phyloP scores from a whole-genome alignment of 192 early-diverging fungal genomes.

The Spinellus fusiger region DNA sequence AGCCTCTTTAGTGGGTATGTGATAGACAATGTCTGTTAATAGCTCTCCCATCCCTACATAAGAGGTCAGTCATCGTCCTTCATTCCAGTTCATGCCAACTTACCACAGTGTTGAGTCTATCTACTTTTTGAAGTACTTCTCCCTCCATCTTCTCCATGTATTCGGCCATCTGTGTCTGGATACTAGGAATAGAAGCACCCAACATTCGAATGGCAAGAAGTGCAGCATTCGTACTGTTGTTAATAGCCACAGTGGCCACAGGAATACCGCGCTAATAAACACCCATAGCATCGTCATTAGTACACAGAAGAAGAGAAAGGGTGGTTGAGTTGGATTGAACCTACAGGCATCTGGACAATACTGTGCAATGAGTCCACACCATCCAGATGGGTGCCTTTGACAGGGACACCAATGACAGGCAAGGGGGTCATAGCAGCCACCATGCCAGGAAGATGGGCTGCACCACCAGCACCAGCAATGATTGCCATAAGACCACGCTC shows the following conservation, averaged over 20 bases:
- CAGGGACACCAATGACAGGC: constrained; percentile 96
- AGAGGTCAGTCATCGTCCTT: background rate
- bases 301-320: background rate
- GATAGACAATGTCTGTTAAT: background rate
- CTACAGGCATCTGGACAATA: constrained; percentile 99
- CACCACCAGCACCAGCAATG: constrained; percentile 97
- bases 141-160: constrained; percentile 80
- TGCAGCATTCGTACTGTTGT: constrained; percentile 96
- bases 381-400: constrained; percentile 86
- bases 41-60: too few species aligned
- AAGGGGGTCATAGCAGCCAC: constrained; percentile 96
- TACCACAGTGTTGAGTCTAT: constrained; percentile 60
- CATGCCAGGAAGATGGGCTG: constrained; percentile 99
- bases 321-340: constrained; percentile 2
- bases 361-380: constrained; percentile 96
- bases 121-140: constrained; percentile 86
- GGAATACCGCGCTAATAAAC: constrained; percentile 86
- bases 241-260: constrained; percentile 98
- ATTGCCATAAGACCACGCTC: constrained; percentile 92
- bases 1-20: background rate
- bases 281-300: background rate
- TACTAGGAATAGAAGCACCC: constrained; percentile 70
- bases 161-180: constrained; percentile 68
- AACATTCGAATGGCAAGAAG: constrained; percentile 90
- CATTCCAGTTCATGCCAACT: too few species aligned